Base-by-base conservation (phyloP, 202 grass and related monocot genomes). In the Zizania palustris region DNA sequence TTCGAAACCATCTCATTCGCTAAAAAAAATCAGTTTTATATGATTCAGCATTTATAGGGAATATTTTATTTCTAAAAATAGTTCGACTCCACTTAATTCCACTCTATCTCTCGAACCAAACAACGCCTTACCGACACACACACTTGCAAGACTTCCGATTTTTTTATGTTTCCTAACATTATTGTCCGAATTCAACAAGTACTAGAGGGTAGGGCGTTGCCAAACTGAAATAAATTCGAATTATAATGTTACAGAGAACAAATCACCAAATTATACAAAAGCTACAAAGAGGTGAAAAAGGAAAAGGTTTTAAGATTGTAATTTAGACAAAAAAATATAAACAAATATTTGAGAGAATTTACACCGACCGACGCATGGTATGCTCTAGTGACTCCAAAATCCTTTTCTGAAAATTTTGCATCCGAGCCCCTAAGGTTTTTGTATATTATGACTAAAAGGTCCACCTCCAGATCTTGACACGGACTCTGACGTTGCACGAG, bases 391-490 rank as follows among this genome's bases (percentile, higher is more conserved):
- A 16, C 35, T 82, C 38, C 79, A 53, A 78, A 80, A 77, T 64
- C 39, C 21, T 56, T 69, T 38, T 45, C 59, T 44, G 34, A 34
- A 68, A 67, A 65, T 12, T 69, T 82, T 39, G 66, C 73, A 35
- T 3, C 13, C 8, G 45, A 6, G 33, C 6, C 5, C 71, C 65
- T 86, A 76, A 0, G 10, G 10, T 18, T 37, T 33, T 6, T n/a
- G 4, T 3, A 9, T 11, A 11, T 12, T 59, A 6, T 58, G 42
- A 28, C 70, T 89, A 97, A 82, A 97, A 81, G 58, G 88, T 90
- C 91, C 91, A 97, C 79, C 80, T 93, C 91, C 94, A 91, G 91
- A 97, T 92, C 88, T 97, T 97, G 60, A 93, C 71, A 33, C 94
- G 91, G 65, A 97, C 82, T 45, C 90, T 93, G 79, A 97, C 94